Evolutionary conservation across 169 alveolate species (phyloP).

Genomic region (Cryptosporidium felis): DNA sequence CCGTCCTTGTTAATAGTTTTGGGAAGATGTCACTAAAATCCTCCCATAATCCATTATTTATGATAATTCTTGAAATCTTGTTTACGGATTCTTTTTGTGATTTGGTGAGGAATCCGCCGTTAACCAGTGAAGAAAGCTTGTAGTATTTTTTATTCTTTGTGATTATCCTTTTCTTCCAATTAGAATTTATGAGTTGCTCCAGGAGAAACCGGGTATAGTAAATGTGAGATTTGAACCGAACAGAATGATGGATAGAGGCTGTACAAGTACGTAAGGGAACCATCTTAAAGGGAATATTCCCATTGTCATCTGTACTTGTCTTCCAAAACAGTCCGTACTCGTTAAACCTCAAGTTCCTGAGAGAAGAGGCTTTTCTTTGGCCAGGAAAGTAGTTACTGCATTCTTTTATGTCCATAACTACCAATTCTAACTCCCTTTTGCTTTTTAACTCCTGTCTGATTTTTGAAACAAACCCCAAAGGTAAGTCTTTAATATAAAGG

Average conservation of each 20-base stretch:
- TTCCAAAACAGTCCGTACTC: constrained; percentile 71
- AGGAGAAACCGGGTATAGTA: constrained; percentile 35
- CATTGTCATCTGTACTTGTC: neutral
- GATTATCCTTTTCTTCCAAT: constrained; percentile 36
- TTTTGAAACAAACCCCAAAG: constrained; percentile 44
- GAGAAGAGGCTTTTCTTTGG: neutral
- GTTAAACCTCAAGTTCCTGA: constrained; percentile 5
- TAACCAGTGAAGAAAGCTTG: constrained; percentile 13
- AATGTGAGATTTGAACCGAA: constrained; percentile 20
- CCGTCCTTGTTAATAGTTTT: constrained; percentile 43
- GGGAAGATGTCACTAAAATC: constrained; percentile 33
- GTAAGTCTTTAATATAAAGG: neutral
- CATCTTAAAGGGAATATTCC: neutral
- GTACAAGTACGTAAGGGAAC: constrained; percentile 30
- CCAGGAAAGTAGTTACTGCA: neutral
- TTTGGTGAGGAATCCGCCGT: constrained; percentile 16
- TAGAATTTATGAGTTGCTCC: constrained; percentile 25
- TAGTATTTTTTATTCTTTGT: constrained; percentile 50
- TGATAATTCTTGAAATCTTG: constrained; percentile 43
- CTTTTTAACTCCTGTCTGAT: neutral
- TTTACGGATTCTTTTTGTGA: constrained; percentile 42
- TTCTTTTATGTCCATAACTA: constrained; percentile 27
- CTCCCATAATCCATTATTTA: constrained; percentile 60
- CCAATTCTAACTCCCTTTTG: constrained; percentile 29
- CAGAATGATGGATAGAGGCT: constrained; percentile 28